These are phyloP conservation scores for Clathrus columnatus DNA, from an alignment of 768 basidiomycete species.

Conservation along the genomic window DNA sequence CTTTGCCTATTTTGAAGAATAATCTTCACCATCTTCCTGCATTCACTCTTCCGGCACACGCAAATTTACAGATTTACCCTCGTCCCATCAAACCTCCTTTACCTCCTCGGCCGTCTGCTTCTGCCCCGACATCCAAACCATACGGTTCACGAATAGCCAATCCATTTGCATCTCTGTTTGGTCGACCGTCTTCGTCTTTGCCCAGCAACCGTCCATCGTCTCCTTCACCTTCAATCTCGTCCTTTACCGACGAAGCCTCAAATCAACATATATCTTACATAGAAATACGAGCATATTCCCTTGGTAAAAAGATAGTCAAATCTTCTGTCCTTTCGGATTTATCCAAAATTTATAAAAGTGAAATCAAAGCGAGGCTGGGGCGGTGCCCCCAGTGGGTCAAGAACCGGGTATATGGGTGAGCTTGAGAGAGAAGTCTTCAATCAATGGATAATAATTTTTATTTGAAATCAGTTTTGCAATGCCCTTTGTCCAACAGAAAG, in stretches of 20 bases:
- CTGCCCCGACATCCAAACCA: constrained; percentile 13
- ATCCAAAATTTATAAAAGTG: constrained; percentile 42
- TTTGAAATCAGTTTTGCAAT: constrained; percentile 31
- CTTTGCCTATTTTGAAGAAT: constrained; percentile 33
- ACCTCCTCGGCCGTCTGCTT: constrained; percentile 29
- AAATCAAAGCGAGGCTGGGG: constrained; percentile 43
- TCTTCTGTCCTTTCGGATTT: constrained; percentile 48
- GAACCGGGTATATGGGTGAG: constrained; percentile 42
- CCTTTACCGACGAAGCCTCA: constrained; percentile 12
- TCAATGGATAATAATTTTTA: not conserved
- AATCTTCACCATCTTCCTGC: constrained; percentile 33
- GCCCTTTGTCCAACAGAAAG: constrained; percentile 38
- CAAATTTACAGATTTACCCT: constrained; percentile 26
- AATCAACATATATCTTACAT: constrained; percentile 28
- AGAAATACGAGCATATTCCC: constrained; percentile 55
- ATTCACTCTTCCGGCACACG: constrained; percentile 35
- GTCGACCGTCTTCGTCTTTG: constrained; percentile 25
- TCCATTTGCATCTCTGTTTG: constrained; percentile 79
- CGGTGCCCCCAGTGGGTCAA: constrained; percentile 47
- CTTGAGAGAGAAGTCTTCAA: not conserved
- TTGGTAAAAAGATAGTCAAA: constrained; percentile 42
- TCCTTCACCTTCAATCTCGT: constrained; percentile 26
- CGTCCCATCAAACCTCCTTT: constrained; percentile 41
- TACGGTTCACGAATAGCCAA: constrained; percentile 46
- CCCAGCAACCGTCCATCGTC: constrained; percentile 26